phyloP scores from a whole-genome alignment of 2,329 filamentous ascomycete genomes.

The Teratosphaeria destructans region DNA sequence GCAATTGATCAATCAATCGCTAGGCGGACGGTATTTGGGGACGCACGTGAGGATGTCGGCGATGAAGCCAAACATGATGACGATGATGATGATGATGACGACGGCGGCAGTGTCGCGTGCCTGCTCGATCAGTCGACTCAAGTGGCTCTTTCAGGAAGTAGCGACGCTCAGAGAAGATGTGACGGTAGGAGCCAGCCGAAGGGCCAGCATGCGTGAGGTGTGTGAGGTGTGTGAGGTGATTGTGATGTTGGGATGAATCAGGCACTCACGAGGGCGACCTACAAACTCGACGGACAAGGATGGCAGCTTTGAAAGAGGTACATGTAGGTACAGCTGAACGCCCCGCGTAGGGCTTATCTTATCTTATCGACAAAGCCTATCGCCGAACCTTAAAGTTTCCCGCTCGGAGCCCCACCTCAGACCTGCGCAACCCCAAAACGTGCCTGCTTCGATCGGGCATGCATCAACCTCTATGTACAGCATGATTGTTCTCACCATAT shows the following conservation, averaged over 20 bases:
- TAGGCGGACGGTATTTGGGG: background rate
- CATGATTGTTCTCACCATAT: too few relatives aligned
- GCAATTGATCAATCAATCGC: too few relatives aligned
- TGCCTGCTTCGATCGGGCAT: too few relatives aligned
- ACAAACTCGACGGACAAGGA: background rate
- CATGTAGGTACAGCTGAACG: background rate
- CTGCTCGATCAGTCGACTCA: background rate
- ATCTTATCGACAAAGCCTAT: background rate
- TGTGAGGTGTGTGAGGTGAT: background rate
- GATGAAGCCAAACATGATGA: slow-evolving; percentile 63
- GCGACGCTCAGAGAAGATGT: background rate
- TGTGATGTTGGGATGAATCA: background rate
- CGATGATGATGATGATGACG: too few relatives aligned
- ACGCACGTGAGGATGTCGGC: slow-evolving; percentile 67
- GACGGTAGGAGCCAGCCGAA: background rate
- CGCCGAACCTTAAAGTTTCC: background rate
- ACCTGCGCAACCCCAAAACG: too few relatives aligned
- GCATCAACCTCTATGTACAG: too few relatives aligned
- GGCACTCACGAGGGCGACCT: background rate
- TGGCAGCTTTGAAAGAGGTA: too few relatives aligned
- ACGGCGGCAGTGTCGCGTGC: background rate
- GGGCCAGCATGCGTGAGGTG: background rate
- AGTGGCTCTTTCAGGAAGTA: background rate
- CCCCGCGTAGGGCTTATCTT: background rate
- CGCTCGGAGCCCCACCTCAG: too few relatives aligned